These are phyloP conservation scores for Bimuria novae-zelandiae DNA, from an alignment of 2,329 filamentous ascomycete species.

Conservation along the genomic window DNA sequence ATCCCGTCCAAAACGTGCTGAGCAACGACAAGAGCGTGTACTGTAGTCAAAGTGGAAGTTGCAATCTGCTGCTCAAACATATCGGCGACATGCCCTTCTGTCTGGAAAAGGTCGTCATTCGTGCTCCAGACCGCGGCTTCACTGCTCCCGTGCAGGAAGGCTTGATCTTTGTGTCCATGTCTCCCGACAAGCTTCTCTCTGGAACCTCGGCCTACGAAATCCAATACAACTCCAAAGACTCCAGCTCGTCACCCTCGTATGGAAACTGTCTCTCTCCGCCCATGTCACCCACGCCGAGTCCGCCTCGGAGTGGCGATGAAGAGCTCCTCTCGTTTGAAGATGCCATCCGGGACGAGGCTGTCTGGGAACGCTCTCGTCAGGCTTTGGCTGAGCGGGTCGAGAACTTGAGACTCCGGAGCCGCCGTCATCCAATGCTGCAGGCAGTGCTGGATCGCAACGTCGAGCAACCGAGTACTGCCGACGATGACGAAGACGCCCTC, in stretches of 20 bases:
- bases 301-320: conserved; percentile 21
- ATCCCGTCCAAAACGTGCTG: conserved; percentile 72
- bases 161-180: conserved; percentile 90
- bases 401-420: conserved; percentile 26
- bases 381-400: conserved; percentile 34
- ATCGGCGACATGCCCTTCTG: conserved; percentile 80
- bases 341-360: conserved; percentile 39
- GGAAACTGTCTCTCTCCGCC: conserved; percentile 8
- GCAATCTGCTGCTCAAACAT: conserved; percentile 85
- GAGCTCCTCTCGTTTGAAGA: conserved; percentile 41
- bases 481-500: conserved; percentile 26
- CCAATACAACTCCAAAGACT: conserved; percentile 52
- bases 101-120: conserved; percentile 84
- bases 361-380: conserved; percentile 37
- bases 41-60: conserved; percentile 84
- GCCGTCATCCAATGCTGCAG: conserved; percentile 12
- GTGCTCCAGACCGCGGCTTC: conserved; percentile 78
- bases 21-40: conserved; percentile 84
- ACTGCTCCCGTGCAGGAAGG: conserved; percentile 89
- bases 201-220: conserved; percentile 78
- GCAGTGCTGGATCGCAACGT: conserved; percentile 8
- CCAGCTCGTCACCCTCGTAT: conserved; percentile 29
- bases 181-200: conserved; percentile 72
- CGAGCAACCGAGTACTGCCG: conserved; percentile 7
- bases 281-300: conserved; percentile 33